A percentile compares a stretch with the other conserved stretches of the same genome.
phyloP scores from a whole-genome alignment of 768 basidiomycete genomes.

The Suillus tomentosus region DNA sequence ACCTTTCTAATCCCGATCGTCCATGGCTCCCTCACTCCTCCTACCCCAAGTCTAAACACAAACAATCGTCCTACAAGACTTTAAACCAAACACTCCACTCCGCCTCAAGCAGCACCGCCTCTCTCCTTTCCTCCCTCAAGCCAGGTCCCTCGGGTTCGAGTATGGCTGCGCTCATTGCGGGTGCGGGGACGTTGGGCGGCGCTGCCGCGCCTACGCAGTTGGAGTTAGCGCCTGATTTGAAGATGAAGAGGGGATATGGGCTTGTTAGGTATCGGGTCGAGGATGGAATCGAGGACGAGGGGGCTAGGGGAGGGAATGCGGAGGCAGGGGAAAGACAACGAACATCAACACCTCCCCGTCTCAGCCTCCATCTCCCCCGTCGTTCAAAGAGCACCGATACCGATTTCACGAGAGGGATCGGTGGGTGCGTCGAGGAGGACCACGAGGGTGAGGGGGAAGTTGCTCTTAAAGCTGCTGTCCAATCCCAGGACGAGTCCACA shows the following conservation, averaged over 20 bases:
- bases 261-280: slow-evolving; percentile 53
- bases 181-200: slow-evolving; percentile 65
- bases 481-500: background rate
- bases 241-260: slow-evolving; percentile 54
- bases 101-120: slow-evolving; percentile 26
- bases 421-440: slow-evolving; percentile 7
- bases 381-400: slow-evolving; percentile 20
- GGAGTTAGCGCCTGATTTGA: slow-evolving; percentile 57
- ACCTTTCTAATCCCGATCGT: slow-evolving; percentile 21
- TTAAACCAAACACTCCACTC: slow-evolving; percentile 24
- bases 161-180: slow-evolving; percentile 65
- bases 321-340: background rate
- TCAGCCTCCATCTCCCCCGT: slow-evolving; percentile 11
- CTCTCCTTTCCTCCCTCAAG: slow-evolving; percentile 19
- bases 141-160: slow-evolving; percentile 17
- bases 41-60: background rate
- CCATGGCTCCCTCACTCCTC: slow-evolving; percentile 19
- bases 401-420: background rate
- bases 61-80: background rate
- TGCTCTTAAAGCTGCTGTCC: background rate
- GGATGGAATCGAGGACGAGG: background rate
- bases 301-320: background rate
- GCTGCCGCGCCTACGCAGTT: slow-evolving; percentile 53
- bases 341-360: slow-evolving; percentile 1
- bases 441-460: slow-evolving; percentile 15